Conservation (phyloP, 2,329 filamentous ascomycete genomes). For the Trematosphaeria pertusa region DNA sequence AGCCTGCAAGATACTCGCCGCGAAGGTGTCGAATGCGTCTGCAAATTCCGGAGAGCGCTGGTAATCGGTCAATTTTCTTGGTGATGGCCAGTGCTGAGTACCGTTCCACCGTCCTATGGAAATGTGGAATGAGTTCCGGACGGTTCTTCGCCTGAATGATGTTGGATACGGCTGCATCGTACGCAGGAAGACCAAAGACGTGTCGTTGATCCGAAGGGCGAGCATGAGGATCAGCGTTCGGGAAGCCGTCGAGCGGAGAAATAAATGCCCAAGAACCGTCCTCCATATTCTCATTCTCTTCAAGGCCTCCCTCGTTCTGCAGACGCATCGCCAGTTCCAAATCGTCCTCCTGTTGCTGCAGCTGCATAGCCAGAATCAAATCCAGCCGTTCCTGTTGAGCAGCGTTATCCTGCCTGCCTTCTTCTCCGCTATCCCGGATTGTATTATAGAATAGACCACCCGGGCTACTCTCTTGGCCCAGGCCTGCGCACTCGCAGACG, state of each 20-base stretch:
- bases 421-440: slow-evolving; percentile 11
- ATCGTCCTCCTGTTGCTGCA: neutral
- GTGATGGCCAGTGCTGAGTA: slow-evolving; percentile 23
- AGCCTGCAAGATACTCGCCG: slow-evolving; percentile 19
- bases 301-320: slow-evolving; percentile 2
- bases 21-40: slow-evolving; percentile 21
- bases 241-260: neutral
- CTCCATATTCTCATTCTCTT: too few relatives aligned
- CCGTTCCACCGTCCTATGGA: slow-evolving; percentile 21
- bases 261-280: neutral
- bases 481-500: slow-evolving; percentile 22
- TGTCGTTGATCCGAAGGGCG: neutral
- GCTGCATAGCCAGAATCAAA: neutral
- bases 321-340: neutral
- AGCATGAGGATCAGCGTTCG: neutral
- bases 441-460: slow-evolving; percentile 10
- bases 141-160: slow-evolving; percentile 6
- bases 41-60: slow-evolving; percentile 23
- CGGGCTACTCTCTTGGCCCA: slow-evolving; percentile 11
- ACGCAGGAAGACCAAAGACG: neutral
- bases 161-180: neutral
- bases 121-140: slow-evolving; percentile 15
- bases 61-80: slow-evolving; percentile 16
- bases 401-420: slow-evolving; percentile 3
- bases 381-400: neutral